phyloP scores from a whole-genome alignment of 768 basidiomycete genomes.

The Naganishia kalamii region DNA sequence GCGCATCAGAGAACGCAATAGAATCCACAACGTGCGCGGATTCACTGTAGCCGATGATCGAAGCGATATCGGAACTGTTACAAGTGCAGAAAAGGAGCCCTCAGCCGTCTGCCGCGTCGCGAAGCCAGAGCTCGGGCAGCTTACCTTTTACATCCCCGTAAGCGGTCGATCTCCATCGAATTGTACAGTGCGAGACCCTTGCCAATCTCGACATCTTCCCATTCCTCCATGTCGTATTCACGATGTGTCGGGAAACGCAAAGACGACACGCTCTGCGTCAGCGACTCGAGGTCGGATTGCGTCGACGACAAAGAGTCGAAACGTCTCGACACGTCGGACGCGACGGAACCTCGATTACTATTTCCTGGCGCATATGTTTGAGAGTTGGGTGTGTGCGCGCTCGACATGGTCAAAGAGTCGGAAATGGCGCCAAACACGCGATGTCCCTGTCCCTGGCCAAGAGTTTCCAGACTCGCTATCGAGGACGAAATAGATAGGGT shows the following conservation, averaged over 20 bases:
- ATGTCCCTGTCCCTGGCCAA: neutral
- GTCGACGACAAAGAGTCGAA: neutral
- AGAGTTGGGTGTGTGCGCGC: neutral
- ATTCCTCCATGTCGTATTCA: slow-evolving; percentile 48
- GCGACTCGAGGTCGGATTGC: slow-evolving; percentile 5
- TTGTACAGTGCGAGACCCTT: slow-evolving; percentile 94
- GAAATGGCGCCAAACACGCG: neutral
- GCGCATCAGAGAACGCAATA: slow-evolving; percentile 58
- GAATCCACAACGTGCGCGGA: slow-evolving; percentile 96
- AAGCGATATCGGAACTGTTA: slow-evolving; percentile 67
- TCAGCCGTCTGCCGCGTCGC: slow-evolving; percentile 9
- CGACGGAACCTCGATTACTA: neutral
- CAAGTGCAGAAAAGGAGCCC: slow-evolving; percentile 18
- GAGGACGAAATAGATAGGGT: slow-evolving; percentile 24
- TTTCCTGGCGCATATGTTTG: neutral
- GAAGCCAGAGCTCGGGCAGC: slow-evolving; percentile 30
- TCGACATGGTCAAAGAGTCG: slow-evolving; percentile 6
- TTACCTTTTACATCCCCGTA: slow-evolving; percentile 87
- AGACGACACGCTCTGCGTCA: slow-evolving; percentile 1
- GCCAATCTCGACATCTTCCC: slow-evolving; percentile 82
- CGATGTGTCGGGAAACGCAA: neutral
- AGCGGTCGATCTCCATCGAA: slow-evolving; percentile 76
- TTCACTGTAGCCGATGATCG: slow-evolving; percentile 84
- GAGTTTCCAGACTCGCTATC: slow-evolving; percentile 19
- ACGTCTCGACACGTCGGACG: neutral